Base-by-base conservation (phyloP, 2,329 filamentous ascomycete species). In the Colletotrichum gloeosporioides region DNA sequence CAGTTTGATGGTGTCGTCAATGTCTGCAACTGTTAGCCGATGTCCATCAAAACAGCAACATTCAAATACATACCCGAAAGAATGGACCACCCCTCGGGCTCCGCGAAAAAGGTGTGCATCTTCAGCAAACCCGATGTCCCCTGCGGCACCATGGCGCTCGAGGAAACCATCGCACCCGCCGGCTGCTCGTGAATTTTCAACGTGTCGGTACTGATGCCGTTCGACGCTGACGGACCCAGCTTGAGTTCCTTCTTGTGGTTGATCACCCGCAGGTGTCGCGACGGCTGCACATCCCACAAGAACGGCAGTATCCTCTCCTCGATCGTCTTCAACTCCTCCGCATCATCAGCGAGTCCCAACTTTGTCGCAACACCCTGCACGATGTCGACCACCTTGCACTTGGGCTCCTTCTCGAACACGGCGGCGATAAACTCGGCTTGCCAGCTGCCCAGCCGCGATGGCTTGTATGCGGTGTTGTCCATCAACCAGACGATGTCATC, bases 1-100 rank as follows among this genome's bases (percentile, higher is more conserved):
- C 79, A 96, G 88, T 85, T 99, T 98, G 88, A 99, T 98, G 0
- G 96, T 98, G 85, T 99, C 96, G 82, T 99, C 97, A 79, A 99
- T 92, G 80, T 99, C 96, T 93, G 65, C 39, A 44, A 6, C 22
- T n/a, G 18, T 76, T 73, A 81, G 79, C 75, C 61, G 18, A 55
- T 22, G 8, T 9, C n/a, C 29, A 16, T 16, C 13, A 5, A 13
- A 39, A 5, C 12, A 34, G 34, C 34, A 34, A 15, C 12, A 49
- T 49, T 22, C 10, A 29, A 12, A 7, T 16, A 62, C 85, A 68
- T 84, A 93, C 92, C 92, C 53, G 94, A 96, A 78, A 98, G 93
- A 15, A 99, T 86, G 15, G 92, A 92, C 96, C 96, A 98, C 9
- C 96, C 96, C 64, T 94, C 92, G 0, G 93, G 91, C 22, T 92